Percentiles rank a stretch among this genome's conserved stretches.
These are phyloP conservation scores for Lablab purpureus DNA, from an alignment of 306 rosid genomes.

Conservation along the genomic window DNA sequence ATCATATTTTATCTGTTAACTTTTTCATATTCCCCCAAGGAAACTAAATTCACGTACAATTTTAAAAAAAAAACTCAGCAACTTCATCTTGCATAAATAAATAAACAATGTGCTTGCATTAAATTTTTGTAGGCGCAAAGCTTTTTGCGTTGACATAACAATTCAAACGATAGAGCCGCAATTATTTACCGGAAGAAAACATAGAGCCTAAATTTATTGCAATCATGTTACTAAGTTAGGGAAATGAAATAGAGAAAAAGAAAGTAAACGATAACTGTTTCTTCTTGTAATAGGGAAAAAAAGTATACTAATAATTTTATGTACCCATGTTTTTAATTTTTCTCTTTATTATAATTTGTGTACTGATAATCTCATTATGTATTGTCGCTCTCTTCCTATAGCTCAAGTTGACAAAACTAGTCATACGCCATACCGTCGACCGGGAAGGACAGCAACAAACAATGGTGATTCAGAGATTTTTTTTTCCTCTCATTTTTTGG, in stretches of 20 bases:
- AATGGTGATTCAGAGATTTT: too few species aligned
- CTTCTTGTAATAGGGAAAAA: neutral
- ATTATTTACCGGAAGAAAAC: neutral
- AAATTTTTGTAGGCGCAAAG: neutral
- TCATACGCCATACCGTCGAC: neutral
- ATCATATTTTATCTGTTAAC: conserved; percentile 5
- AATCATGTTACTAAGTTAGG: neutral
- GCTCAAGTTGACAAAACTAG: too few species aligned
- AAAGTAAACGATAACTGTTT: too few species aligned
- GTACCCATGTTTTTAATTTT: too few species aligned
- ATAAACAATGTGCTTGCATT: neutral
- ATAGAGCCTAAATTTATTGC: neutral
- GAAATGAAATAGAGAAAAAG: neutral
- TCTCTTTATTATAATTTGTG: neutral
- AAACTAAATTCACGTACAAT: neutral
- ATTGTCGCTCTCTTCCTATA: too few species aligned
- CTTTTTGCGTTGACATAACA: neutral
- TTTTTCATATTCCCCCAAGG: neutral
- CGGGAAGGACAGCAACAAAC: neutral
- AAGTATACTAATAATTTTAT: too few species aligned
- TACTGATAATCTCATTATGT: neutral
- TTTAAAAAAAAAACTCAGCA: neutral
- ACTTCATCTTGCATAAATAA: neutral
- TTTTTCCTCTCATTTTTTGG: neutral
- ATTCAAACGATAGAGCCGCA: neutral